Evolutionary conservation across 257 asterid species (phyloP), one percentile per base, ranked within the genome.

Genomic region (Salvia miltiorrhiza): DNA sequence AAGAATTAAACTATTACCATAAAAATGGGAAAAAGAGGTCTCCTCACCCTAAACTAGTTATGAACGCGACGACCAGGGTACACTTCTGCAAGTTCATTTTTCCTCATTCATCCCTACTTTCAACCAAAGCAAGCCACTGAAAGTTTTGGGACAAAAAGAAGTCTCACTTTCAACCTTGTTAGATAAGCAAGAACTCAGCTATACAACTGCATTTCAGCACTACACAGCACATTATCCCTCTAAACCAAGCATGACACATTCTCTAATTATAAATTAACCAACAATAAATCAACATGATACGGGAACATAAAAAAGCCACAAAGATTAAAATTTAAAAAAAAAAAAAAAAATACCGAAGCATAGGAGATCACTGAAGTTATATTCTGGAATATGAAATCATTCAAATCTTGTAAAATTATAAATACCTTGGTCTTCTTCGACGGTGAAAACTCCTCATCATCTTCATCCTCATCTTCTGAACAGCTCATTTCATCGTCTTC

Each of bases 371-470:
- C n/a, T n/a, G n/a, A n/a, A n/a, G n/a, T n/a, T n/a, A n/a, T n/a
- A n/a, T n/a, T n/a, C n/a, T n/a, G n/a, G 43, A 48, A 57, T 13
- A 37, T 20, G 53, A 39, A 69, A 44, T 57, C 9, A 17, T 1
- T 39, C 45, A 24, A 59, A 40, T 10, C 30, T 26, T 17, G 19
- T 11, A 64, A 47, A 21, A 33, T 10, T 7, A 17, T 39, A 40
- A 16, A 4, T 72, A 92, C 98, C 93, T 83, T 86, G 41, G 69
- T 79, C 74, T 78, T 80, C 41, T 26, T 72, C 60, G 90, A 77
- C 19, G 50, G 68, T 4, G 87, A 79, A 70, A 74, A 80, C 1
- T 79, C 84, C 7, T 80, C 83, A 41, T 78, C 84, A 9, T 66
- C 43, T 7, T 78, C 84, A 52, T 78, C 90, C 16, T 87, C 92